These are phyloP conservation scores for Boletus sensibilis DNA, from an alignment of 768 basidiomycete species.

Conservation along the genomic window DNA sequence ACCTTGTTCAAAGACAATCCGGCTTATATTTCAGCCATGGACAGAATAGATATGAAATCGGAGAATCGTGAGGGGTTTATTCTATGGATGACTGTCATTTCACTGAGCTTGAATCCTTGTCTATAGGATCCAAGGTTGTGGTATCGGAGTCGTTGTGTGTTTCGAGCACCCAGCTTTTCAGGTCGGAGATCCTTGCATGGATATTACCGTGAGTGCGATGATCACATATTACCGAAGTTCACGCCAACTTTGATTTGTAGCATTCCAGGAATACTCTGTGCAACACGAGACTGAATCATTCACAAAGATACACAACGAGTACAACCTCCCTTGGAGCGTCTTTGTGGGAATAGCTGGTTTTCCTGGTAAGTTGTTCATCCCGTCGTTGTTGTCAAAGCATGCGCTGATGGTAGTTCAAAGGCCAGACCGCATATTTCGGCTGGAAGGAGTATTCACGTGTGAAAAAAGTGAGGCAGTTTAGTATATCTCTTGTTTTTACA, in stretches of 20 bases:
- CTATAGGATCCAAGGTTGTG: slow-evolving; percentile 31
- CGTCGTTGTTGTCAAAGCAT: slow-evolving; percentile 6
- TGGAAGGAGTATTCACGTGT: slow-evolving; percentile 19
- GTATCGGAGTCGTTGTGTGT: slow-evolving; percentile 33
- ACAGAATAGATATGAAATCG: slow-evolving; percentile 13
- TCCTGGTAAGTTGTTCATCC: slow-evolving; percentile 7
- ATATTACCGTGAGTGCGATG: slow-evolving; percentile 28
- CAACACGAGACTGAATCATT: not conserved
- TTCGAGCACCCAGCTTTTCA: slow-evolving; percentile 14
- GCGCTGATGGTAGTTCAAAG: slow-evolving; percentile 2
- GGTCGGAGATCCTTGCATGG: slow-evolving; percentile 15
- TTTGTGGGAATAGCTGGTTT: slow-evolving; percentile 33
- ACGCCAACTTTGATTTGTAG: slow-evolving; percentile 29
- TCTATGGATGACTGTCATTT: not conserved
- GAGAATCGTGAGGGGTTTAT: not conserved
- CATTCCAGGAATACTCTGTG: slow-evolving; percentile 19
- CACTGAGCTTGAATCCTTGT: not conserved
- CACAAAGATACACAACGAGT: slow-evolving; percentile 23
- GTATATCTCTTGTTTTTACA: not conserved
- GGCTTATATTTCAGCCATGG: not conserved
- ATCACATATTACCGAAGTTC: not conserved
- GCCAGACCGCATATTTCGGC: slow-evolving; percentile 19
- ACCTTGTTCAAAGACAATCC: not conserved
- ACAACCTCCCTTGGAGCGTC: slow-evolving; percentile 30
- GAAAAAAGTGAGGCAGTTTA: slow-evolving; percentile 23